A percentile compares a stretch with the other conserved stretches of the same genome.
phyloP scores from a whole-genome alignment of 75 land plant genomes.

The Pinus tabuliformis region DNA sequence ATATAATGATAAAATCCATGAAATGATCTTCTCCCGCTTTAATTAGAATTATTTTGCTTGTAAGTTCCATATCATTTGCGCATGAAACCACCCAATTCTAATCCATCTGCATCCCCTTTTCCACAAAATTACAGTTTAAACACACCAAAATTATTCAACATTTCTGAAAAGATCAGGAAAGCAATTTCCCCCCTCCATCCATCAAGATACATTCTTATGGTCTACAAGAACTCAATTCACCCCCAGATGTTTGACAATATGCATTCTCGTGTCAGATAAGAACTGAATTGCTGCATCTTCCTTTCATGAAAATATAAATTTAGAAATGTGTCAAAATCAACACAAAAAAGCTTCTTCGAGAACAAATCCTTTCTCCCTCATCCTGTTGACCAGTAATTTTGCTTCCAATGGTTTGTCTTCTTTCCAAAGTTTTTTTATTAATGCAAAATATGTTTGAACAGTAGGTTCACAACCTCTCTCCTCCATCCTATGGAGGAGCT shows the following conservation, averaged over 20 bases:
- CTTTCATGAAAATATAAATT: neutral
- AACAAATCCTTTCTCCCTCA: constrained; percentile 24
- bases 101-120: neutral
- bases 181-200: neutral
- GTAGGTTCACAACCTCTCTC: constrained; percentile 24
- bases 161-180: neutral
- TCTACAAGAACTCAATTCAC: neutral
- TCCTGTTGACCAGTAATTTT: constrained; percentile 16
- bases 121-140: neutral
- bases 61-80: neutral
- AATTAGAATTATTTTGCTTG: neutral
- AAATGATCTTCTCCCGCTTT: neutral
- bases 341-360: neutral
- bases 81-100: neutral
- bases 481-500: constrained; percentile 48
- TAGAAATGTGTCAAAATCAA: neutral
- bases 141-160: neutral
- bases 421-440: constrained; percentile 25
- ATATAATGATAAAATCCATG: neutral
- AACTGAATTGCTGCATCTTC: neutral
- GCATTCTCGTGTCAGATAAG: neutral
- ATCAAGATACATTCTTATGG: neutral
- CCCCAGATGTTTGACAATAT: neutral
- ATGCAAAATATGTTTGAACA: constrained; percentile 20
- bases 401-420: constrained; percentile 38